phyloP scores from a whole-genome alignment of 345 rosid genomes.

The Schrenkiella parvula region DNA sequence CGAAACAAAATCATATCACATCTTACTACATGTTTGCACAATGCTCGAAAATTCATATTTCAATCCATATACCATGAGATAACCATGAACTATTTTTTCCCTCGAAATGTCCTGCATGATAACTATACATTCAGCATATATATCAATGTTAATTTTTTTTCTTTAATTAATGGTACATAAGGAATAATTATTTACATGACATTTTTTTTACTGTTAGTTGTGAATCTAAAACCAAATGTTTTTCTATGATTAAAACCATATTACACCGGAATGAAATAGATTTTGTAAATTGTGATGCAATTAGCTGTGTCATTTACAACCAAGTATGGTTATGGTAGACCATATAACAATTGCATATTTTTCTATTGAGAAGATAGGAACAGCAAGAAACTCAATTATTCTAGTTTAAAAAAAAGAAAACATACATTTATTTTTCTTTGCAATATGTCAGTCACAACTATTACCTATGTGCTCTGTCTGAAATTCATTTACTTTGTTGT shows the following conservation, averaged over 20 bases:
- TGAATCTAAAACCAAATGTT: not conserved
- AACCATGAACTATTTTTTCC: too few species aligned
- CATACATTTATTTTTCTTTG: not conserved
- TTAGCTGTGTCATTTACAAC: not conserved
- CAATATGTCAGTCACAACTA: too few species aligned
- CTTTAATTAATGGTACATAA: not conserved
- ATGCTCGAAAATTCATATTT: not conserved
- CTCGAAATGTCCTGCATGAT: too few species aligned
- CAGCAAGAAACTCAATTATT: not conserved
- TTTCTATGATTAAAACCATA: not conserved
- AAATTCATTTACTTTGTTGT: too few species aligned
- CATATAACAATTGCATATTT: not conserved
- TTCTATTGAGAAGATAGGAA: not conserved
- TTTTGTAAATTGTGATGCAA: not conserved
- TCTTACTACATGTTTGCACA: not conserved
- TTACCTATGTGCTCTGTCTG: too few species aligned
- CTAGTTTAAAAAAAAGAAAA: not conserved
- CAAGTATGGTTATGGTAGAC: not conserved
- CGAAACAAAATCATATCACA: slow-evolving; percentile 15
- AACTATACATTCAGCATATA: not conserved
- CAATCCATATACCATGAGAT: not conserved
- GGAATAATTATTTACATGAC: not conserved
- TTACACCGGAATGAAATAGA: not conserved
- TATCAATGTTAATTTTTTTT: not conserved
- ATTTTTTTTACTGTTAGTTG: too few species aligned